Evolutionary conservation across 805 yeast species (phyloP), one percentile per base, ranked within the genome.

Genomic region (Metschnikowia lochheadii): DNA sequence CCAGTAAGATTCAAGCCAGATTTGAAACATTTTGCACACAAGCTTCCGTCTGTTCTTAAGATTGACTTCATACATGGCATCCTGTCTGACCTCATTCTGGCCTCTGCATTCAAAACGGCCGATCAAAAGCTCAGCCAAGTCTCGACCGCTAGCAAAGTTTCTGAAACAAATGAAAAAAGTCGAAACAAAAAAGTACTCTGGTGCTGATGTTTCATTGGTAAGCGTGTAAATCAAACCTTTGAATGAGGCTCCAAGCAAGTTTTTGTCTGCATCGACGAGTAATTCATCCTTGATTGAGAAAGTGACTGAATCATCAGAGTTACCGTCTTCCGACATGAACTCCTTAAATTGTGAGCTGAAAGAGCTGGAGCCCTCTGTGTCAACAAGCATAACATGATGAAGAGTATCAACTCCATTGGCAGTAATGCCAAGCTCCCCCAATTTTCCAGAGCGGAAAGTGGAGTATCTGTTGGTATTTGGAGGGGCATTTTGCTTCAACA

Each of bases 1-100:
- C 97, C 97, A 92, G 63, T 86, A 90, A 46, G 94, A 84, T 65
- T 89, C 96, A 65, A 92, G 69, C 99, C 99, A 92, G 34, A 81
- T 72, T 63, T 83, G 87, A 62, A 90, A 80, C 64, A 85, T 75
- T 56, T 79, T 81, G 56, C 85, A 81, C 37, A 89, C 82, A 43
- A 85, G 67, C 53, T 82, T 80, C 61, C 92, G 72, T 63, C 94
- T 77, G 55, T 77, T 83, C 59, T 79, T 82, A 37, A 81, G 55
- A 55, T 59, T 65, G 8, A 71, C 62, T 44, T 69, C 73, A 34
- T 52, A 49, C 51, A 65, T 62, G 4, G 63, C 54, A 35, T 68
- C 67, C 3, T 70, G 73, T 42, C 64, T 68, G 5, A 70, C 73
- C 34, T 64, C 69, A 10, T 35, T 38, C 37, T 62, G 65, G 3